Evolutionary conservation across 805 yeast species (phyloP), one percentile per base, ranked within the genome.

Genomic region (Starmerella lactis-condensi): DNA sequence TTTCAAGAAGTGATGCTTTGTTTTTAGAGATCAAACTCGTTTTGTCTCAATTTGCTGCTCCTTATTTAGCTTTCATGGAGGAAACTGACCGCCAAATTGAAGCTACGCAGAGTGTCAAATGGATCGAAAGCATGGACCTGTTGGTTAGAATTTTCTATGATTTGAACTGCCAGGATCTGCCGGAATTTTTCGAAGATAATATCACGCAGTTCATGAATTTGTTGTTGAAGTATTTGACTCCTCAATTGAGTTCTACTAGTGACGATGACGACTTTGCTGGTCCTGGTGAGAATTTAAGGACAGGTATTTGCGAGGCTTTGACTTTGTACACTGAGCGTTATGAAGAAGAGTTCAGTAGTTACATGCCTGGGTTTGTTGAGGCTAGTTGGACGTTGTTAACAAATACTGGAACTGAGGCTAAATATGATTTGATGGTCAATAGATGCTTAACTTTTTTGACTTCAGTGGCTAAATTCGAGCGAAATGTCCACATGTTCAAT

Each of bases 141-240:
- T 61, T 83, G 32, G 54, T 75, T 22, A 85, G 89, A 50, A 68
- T 91, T 22, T 91, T 78, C 54, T 81, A 72, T 50, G 99, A 89
- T 52, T 68, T 89, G 47, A 89, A 89, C 53, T 85, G 95, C 55
- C 98, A 91, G 57, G 99, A 89, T 55, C 75, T 89, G 32, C 98
- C 99, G 1, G 98, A 83, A 54, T 89, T 85, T 50, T 89, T 89
- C 51, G 99, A 91, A 56, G 96, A 89, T 55, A 67, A 89, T 51
- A 57, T 89, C 53, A 58, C 63, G 24, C 58, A 56, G 12, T 82
- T 91, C 32, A 78, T 91, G 89, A 61, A 62, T 4, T 66, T 83
- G 18, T 61, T 83, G 43, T 91, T 81, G 51, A 77, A 76, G 54
- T 85, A 83, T 51, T 60, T 89, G 35, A 56, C 63, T 24, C 17